Conservation (phyloP, 2,329 filamentous ascomycete genomes). For the Monosporascus cannonballus region DNA sequence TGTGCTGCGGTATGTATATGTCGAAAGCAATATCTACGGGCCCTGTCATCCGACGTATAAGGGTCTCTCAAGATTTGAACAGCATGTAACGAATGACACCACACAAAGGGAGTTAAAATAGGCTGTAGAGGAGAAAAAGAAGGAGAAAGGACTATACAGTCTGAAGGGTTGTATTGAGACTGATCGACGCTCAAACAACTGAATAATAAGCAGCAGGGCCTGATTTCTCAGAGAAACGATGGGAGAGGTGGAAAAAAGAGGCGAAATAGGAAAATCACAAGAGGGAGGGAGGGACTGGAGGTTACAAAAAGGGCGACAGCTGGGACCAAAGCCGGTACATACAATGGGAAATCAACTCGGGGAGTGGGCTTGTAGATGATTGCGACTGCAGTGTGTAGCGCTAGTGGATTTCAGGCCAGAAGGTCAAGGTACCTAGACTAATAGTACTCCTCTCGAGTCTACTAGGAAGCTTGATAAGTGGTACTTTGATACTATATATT, state of each 20-base stretch:
- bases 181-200: not conserved
- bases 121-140: conserved; percentile 6
- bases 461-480: too few species aligned
- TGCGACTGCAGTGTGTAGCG: not conserved
- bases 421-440: too few species aligned
- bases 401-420: too few species aligned
- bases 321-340: not conserved
- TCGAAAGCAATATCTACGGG: not conserved
- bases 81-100: conserved; percentile 15
- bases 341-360: not conserved
- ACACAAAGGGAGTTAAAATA: conserved; percentile 10
- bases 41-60: not conserved
- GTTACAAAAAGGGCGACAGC: not conserved
- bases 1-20: not conserved
- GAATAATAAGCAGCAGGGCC: not conserved
- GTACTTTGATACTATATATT: too few species aligned
- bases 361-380: not conserved
- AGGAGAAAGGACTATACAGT: conserved; percentile 8
- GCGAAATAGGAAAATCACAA: not conserved
- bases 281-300: not conserved
- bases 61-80: conserved; percentile 7
- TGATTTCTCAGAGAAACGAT: not conserved
- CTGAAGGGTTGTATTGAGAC: conserved; percentile 1
- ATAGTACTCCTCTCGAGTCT: too few species aligned
- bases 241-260: not conserved